Base-by-base conservation (phyloP, 495 filamentous ascomycete genomes). In the Aspergillus asperescens region DNA sequence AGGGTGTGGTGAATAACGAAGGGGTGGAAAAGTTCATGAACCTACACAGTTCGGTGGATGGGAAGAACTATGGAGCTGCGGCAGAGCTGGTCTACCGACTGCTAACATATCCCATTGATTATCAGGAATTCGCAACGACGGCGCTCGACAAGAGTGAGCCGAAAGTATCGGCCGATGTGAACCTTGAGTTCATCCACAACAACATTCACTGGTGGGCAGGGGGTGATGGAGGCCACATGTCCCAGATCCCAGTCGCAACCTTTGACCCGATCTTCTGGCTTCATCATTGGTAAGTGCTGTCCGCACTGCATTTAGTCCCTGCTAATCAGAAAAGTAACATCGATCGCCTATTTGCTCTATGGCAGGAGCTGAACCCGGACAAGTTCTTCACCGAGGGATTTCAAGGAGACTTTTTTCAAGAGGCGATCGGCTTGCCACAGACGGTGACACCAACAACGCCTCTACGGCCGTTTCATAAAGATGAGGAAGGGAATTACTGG, bases 261-360 rank as follows among this genome's bases (percentile, higher is more conserved):
- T 44, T 44, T 31, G 41, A 44, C 7, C 41, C 41, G 24, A 19
- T 44, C n/a, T 44, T 44, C 25, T 44, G 41, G 41, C 15, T 44
- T 25, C 41, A 44, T 29, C 41, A 44, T 10, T 44, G 41, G 41
- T 44, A 20, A 38, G 34, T 15, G 34, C 4, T 16, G 10, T n/a
- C n/a, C n/a, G 13, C 34, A 5, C n/a, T 18, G 1, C 13, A 28
- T 28, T 38, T 3, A 18, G 15, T 16, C 12, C 13, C 4, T 1
- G 15, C 34, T 5, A 15, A n/a, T n/a, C n/a, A n/a, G n/a, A n/a
- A n/a, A n/a, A 44, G 41, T 13, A 44, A 44, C 25, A 29, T 44
- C 24, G 41, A 44, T 44, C 41, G 41, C 4, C 13, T 44, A 3
- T 18, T 44, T 13, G 41, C 41, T 13, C 3, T 44, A 2, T 44